Conservation (phyloP, 257 asterid species). For the Nicotiana attenuata region DNA sequence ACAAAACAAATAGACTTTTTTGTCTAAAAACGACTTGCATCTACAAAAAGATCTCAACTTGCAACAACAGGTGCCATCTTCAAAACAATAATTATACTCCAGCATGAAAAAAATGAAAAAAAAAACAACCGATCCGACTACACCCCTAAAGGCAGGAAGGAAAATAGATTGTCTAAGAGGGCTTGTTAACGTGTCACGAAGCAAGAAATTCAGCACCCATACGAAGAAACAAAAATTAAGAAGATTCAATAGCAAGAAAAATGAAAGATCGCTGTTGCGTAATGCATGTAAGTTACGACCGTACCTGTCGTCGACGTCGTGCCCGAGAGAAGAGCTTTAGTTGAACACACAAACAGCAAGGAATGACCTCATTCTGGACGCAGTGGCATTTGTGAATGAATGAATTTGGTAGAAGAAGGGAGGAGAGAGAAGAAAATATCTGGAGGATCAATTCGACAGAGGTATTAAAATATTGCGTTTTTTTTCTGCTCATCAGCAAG, state of each 20-base stretch:
- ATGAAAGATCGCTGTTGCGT: background rate
- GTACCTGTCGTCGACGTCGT: background rate
- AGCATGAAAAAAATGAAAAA: background rate
- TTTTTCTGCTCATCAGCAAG: background rate
- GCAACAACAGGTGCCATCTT: background rate
- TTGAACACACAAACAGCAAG: background rate
- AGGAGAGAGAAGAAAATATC: slow-evolving; percentile 19
- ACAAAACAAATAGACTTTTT: background rate
- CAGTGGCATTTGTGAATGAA: background rate
- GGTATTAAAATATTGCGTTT: background rate
- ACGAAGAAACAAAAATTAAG: background rate
- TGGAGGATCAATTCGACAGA: background rate
- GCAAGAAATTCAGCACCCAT: background rate
- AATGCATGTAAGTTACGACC: background rate
- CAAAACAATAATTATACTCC: background rate
- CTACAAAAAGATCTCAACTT: background rate
- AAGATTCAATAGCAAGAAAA: background rate
- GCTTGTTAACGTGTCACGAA: background rate
- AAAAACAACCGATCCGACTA: background rate
- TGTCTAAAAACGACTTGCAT: background rate
- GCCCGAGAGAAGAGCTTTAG: background rate
- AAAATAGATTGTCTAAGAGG: background rate
- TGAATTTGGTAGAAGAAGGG: background rate
- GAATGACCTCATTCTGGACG: background rate
- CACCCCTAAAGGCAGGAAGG: background rate